phyloP scores from a whole-genome alignment of 495 filamentous ascomycete genomes.

The Pyrenopolyporus hunteri region DNA sequence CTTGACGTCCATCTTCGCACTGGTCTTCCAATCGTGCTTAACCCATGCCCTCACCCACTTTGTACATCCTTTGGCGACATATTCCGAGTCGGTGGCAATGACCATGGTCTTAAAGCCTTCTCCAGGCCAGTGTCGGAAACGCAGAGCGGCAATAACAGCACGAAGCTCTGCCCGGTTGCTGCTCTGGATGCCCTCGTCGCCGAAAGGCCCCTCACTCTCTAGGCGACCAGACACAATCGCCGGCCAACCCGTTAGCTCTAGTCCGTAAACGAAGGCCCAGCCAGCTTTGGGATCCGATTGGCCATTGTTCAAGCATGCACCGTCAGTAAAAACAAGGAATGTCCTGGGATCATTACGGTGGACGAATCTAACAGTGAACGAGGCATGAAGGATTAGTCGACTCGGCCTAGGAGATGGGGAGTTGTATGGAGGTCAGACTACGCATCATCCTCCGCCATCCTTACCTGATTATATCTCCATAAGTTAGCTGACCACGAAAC shows the following conservation, averaged over 20 bases:
- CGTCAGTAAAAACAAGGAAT: conserved; percentile 41
- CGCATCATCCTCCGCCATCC: not conserved
- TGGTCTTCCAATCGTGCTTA: conserved; percentile 47
- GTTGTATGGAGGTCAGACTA: not conserved
- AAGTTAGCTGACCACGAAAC: conserved; percentile 24
- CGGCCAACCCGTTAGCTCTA: not conserved
- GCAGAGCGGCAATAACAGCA: conserved; percentile 49
- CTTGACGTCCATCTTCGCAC: conserved; percentile 33
- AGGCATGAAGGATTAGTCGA: too few relatives aligned
- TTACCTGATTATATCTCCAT: conserved; percentile 18
- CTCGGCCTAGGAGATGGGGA: not conserved
- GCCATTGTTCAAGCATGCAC: conserved; percentile 49
- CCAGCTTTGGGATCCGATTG: conserved; percentile 42
- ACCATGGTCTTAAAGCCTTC: conserved; percentile 50
- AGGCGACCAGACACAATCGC: conserved; percentile 33
- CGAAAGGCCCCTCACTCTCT: conserved; percentile 45
- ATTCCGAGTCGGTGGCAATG: conserved; percentile 56
- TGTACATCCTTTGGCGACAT: conserved; percentile 50
- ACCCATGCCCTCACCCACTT: conserved; percentile 50
- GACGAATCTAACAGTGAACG: conserved; percentile 38
- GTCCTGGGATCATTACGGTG: conserved; percentile 24
- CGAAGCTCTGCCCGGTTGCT: conserved; percentile 56
- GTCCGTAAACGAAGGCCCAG: conserved; percentile 46
- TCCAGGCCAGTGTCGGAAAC: conserved; percentile 42
- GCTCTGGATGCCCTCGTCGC: conserved; percentile 38